Evolutionary conservation across 2,329 filamentous ascomycete species (phyloP).

Genomic region (Aspergillus ochraceoroseus): DNA sequence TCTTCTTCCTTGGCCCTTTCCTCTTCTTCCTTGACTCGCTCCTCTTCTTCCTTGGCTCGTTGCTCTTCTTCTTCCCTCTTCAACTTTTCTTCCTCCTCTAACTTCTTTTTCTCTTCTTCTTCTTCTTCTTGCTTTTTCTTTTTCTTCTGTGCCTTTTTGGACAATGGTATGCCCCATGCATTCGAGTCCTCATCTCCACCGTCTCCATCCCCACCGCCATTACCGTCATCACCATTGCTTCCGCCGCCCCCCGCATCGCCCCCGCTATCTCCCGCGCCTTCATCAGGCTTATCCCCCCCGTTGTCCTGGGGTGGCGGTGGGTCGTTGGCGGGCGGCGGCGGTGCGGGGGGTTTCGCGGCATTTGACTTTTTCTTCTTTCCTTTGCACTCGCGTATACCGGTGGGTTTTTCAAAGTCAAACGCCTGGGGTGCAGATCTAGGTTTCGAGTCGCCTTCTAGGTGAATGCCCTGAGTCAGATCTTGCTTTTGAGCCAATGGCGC

Average conservation of each 20-base stretch:
- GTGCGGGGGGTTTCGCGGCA: constrained; percentile 10
- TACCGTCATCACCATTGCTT: constrained; percentile 35
- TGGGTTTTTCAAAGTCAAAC: constrained; percentile 25
- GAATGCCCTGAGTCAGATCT: constrained; percentile 8
- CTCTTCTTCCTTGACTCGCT: constrained; percentile 26
- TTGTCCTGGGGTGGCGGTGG: constrained; percentile 21
- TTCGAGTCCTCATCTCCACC: constrained; percentile 40
- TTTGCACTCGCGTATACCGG: constrained; percentile 33
- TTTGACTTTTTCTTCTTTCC: constrained; percentile 30
- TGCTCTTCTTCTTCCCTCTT: constrained; percentile 30
- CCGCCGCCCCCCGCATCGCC: constrained; percentile 31
- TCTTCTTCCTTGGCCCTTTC: constrained; percentile 34
- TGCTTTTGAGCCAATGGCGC: constrained; percentile 28
- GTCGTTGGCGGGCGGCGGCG: constrained; percentile 10
- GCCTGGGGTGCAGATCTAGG: constrained; percentile 10
- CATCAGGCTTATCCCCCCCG: constrained; percentile 19
- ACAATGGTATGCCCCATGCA: constrained; percentile 35
- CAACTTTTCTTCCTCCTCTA: constrained; percentile 24
- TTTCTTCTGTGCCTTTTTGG: constrained; percentile 35
- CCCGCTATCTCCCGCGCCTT: constrained; percentile 40
- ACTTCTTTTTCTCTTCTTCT: constrained; percentile 22
- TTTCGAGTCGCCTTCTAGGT: no score
- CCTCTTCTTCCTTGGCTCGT: constrained; percentile 25
- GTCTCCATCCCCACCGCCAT: constrained; percentile 30
- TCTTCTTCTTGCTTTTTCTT: constrained; percentile 34